phyloP scores from a whole-genome alignment of 768 basidiomycete species.

The Lentinula guzmanii region DNA sequence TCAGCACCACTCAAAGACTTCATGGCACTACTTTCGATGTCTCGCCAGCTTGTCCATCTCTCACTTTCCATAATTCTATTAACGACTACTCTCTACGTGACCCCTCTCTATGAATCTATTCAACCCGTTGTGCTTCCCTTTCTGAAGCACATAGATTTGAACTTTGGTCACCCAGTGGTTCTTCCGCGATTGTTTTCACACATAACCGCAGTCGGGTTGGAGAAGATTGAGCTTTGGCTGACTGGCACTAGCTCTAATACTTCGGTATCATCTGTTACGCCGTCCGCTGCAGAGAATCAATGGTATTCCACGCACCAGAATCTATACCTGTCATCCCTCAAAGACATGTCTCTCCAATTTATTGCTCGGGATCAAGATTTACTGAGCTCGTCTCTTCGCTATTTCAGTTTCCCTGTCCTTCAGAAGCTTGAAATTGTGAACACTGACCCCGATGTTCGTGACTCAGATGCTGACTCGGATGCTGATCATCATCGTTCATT shows the following conservation, averaged over 20 bases:
- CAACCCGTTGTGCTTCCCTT: slow-evolving; percentile 24
- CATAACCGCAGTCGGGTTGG: slow-evolving; percentile 31
- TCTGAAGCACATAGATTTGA: slow-evolving; percentile 43
- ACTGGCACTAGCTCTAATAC: not conserved
- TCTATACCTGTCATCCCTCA: slow-evolving; percentile 26
- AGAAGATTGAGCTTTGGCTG: slow-evolving; percentile 37
- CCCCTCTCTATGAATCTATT: slow-evolving; percentile 22
- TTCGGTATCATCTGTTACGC: not conserved
- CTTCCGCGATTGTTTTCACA: slow-evolving; percentile 38
- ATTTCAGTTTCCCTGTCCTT: slow-evolving; percentile 38
- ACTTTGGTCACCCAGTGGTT: slow-evolving; percentile 34
- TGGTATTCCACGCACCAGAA: not conserved
- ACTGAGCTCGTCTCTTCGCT: slow-evolving; percentile 30
- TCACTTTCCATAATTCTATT: slow-evolving; percentile 36
- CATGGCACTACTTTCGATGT: slow-evolving; percentile 33
- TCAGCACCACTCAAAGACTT: slow-evolving; percentile 27
- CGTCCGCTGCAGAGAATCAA: not conserved
- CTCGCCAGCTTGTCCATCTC: slow-evolving; percentile 35
- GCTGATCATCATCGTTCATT: slow-evolving; percentile 6
- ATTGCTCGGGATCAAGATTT: slow-evolving; percentile 27
- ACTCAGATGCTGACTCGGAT: slow-evolving; percentile 14
- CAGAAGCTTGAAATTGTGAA: slow-evolving; percentile 39
- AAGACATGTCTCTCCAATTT: slow-evolving; percentile 38
- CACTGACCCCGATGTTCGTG: slow-evolving; percentile 20
- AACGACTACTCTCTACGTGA: not conserved